Percentiles rank a stretch among this genome's conserved stretches.
These are phyloP conservation scores for Cicer judaicum DNA, from an alignment of 306 rosid species.

Conservation along the genomic window DNA sequence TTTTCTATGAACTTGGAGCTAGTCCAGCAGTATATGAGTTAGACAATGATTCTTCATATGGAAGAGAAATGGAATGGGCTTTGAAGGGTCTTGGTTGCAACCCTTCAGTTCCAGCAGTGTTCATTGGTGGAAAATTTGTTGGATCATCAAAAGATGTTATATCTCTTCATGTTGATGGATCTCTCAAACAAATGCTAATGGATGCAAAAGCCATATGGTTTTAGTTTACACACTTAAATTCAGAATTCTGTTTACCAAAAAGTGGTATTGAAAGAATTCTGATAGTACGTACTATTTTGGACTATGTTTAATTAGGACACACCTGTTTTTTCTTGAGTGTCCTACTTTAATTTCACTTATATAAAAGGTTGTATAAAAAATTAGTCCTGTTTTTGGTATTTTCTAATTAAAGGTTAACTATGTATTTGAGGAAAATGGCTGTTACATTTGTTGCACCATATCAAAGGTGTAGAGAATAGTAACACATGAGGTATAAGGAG, in stretches of 20 bases:
- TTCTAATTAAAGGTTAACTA: constrained; percentile 18
- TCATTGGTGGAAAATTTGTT: constrained; percentile 84
- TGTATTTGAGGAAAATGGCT: neutral
- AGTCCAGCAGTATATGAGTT: constrained; percentile 94
- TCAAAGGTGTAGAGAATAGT: too few relatives aligned
- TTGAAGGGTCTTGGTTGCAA: constrained; percentile 78
- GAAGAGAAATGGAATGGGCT: constrained; percentile 91
- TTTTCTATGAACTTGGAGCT: constrained; percentile 91
- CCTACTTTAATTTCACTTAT: constrained; percentile 41
- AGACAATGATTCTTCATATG: constrained; percentile 69
- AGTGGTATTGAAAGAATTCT: constrained; percentile 41
- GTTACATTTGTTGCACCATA: too few relatives aligned
- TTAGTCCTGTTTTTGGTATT: constrained; percentile 11
- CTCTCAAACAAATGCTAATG: constrained; percentile 88
- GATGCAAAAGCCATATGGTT: constrained; percentile 98
- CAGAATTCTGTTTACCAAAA: constrained; percentile 38
- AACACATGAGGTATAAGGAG: too few relatives aligned
- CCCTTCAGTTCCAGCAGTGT: constrained; percentile 94
- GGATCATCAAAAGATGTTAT: constrained; percentile 93
- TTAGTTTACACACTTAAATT: constrained; percentile 41
- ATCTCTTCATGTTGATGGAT: constrained; percentile 91
- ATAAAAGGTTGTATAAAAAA: constrained; percentile 33
- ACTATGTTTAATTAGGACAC: constrained; percentile 40
- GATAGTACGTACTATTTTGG: constrained; percentile 29
- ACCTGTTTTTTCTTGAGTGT: constrained; percentile 51